A percentile compares a stretch with the other conserved stretches of the same genome.
Conservation (phyloP, 768 basidiomycete genomes). For the Lactifluus piperatus region DNA sequence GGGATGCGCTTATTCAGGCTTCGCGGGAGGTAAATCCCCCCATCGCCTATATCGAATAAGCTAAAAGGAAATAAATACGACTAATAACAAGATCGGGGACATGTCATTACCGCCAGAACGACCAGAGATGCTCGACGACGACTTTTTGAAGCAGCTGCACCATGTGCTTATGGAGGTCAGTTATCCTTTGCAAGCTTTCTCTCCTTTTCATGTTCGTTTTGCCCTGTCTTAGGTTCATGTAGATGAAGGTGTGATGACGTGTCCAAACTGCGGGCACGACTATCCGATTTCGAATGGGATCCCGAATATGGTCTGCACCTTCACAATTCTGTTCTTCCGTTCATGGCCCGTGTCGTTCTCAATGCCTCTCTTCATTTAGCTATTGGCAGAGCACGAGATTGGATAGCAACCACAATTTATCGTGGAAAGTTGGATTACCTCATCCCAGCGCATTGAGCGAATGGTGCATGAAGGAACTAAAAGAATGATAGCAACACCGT, state of each 20-base stretch:
- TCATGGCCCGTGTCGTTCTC: neutral
- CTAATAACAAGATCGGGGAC: slow-evolving; percentile 62
- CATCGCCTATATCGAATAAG: neutral
- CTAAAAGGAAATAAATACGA: neutral
- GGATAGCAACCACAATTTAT: slow-evolving; percentile 29
- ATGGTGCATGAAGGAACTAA: neutral
- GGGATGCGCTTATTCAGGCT: slow-evolving; percentile 77
- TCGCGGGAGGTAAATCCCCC: slow-evolving; percentile 56
- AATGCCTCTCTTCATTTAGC: slow-evolving; percentile 44
- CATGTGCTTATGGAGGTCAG: slow-evolving; percentile 88
- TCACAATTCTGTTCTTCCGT: too few species aligned
- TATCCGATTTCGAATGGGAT: slow-evolving; percentile 92
- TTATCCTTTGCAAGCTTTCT: neutral
- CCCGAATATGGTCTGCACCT: slow-evolving; percentile 79
- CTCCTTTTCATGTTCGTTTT: neutral
- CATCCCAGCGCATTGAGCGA: neutral
- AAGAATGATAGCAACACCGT: too few species aligned
- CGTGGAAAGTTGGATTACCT: neutral
- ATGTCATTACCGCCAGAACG: slow-evolving; percentile 67
- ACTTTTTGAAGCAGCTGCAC: slow-evolving; percentile 74
- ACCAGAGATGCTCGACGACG: slow-evolving; percentile 73
- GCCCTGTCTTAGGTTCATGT: slow-evolving; percentile 64
- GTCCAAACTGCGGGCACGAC: slow-evolving; percentile 82
- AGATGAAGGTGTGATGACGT: slow-evolving; percentile 88
- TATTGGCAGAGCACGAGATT: slow-evolving; percentile 90